Base-by-base conservation (phyloP, 129 eudicot species). In the Pseudognaphalium luteoalbum region DNA sequence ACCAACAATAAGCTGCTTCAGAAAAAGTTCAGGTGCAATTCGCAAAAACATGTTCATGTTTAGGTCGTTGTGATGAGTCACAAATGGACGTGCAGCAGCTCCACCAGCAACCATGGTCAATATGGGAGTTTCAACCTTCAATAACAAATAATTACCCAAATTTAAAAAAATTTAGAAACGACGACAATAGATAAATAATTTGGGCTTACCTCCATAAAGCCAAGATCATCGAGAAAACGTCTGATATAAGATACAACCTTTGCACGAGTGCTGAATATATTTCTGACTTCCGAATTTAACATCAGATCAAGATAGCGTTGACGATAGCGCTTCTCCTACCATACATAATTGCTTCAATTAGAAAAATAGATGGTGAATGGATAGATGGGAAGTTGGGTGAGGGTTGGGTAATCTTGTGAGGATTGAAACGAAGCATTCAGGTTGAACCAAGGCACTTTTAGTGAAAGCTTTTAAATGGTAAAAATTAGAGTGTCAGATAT, bases 101-200 rank as follows among this genome's bases (percentile, higher is more conserved):
- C 98, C 98, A 54, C 98, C 98, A 68, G 93, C 85, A 83, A 94
- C 91, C 96, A 88, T 94, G 86, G 87, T 94, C 98, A 94, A 91
- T 97, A 91, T 94, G 5, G 98, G 97, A 29, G 98, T 94, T 87
- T 94, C 98, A 80, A 94, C 98, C 98, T 91, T 28, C 28, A 25
- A 0, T 25, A 0, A 29, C 20, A 71, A 6, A 47, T 9, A 70
- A 7, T 70, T 4, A 70, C 10, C 30, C 33, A 25, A 42, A 42
- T 25, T 25, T 25, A 25, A 25, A 25, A 25, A 25, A 25, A 25
- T 25, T 25, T 25, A 25, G 28, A 25, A 25, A 25, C 28, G 1
- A 25, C 28, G 28, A 0, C 0, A 25, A 25, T 25, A 25, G 7
- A 64, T 16, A 0, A 6, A 64, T 32, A 11, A 37, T 34, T 14